These are phyloP conservation scores for Boletus semigastroideus DNA, from an alignment of 1,284 basidiomycete species.

Conservation along the genomic window DNA sequence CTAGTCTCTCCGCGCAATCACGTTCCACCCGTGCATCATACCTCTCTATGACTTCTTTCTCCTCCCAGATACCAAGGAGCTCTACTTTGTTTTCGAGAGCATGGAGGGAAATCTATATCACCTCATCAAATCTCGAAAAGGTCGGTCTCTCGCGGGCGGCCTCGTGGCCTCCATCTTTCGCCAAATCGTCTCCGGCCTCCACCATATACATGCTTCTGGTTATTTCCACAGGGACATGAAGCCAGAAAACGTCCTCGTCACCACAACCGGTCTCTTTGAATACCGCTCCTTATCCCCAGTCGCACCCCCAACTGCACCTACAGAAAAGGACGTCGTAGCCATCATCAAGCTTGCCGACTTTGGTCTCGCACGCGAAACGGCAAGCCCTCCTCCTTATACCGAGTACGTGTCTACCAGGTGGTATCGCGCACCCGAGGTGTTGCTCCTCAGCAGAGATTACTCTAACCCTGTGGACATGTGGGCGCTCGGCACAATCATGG, in stretches of 20 bases:
- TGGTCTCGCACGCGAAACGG: constrained; percentile 91
- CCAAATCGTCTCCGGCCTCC: constrained; percentile 87
- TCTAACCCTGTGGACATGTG: constrained; percentile 98
- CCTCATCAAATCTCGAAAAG: constrained; percentile 96
- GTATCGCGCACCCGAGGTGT: constrained; percentile 98
- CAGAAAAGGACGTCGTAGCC: constrained; percentile 93
- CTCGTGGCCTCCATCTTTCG: constrained; percentile 94
- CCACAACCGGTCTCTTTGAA: constrained; percentile 95
- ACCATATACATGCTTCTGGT: constrained; percentile 90
- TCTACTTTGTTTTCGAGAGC: constrained; percentile 99
- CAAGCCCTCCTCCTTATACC: constrained; percentile 90
- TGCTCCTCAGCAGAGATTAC: constrained; percentile 90
- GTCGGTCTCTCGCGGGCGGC: constrained; percentile 91
- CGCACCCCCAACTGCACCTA: constrained; percentile 55
- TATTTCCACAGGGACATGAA: constrained; percentile 99
- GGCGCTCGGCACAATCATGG: constrained; percentile 98
- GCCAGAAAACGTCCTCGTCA: constrained; percentile 99
- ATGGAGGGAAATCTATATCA: constrained; percentile 99
- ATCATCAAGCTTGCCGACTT: constrained; percentile 99
- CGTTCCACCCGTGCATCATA: constrained; percentile 96
- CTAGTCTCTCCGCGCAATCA: constrained; percentile 91
- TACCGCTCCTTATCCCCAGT: constrained; percentile 79
- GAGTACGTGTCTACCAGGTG: constrained; percentile 99
- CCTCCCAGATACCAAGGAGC: constrained; percentile 88
- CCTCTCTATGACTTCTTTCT: constrained; percentile 99